phyloP scores from a whole-genome alignment of 495 filamentous ascomycete species.

The Peziza echinospora region DNA sequence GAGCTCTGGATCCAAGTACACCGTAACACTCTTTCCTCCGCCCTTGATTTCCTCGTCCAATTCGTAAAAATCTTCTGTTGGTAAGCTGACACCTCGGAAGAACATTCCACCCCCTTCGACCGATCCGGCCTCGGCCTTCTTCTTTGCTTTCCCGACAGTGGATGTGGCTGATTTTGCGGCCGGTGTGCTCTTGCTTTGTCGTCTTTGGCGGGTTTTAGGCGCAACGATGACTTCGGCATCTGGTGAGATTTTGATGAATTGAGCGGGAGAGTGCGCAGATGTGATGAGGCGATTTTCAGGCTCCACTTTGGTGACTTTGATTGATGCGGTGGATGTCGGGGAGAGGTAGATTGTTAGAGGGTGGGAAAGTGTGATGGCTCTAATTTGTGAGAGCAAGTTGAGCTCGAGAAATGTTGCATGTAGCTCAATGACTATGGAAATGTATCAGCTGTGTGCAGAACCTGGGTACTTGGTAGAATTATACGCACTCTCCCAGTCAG shows the following conservation, averaged over 20 bases:
- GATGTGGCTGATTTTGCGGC: slow-evolving; percentile 43
- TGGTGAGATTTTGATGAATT: slow-evolving; percentile 66
- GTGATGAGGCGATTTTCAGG: slow-evolving; percentile 34
- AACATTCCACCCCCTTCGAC: slow-evolving; percentile 43
- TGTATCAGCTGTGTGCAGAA: neutral
- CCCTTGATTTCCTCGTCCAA: slow-evolving; percentile 45
- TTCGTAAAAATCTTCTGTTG: slow-evolving; percentile 8
- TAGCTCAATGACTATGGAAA: slow-evolving; percentile 56
- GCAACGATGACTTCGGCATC: slow-evolving; percentile 94
- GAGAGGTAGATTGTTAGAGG: slow-evolving; percentile 83
- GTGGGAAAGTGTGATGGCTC: slow-evolving; percentile 50
- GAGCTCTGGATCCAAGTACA: slow-evolving; percentile 45
- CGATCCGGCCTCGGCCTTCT: slow-evolving; percentile 45
- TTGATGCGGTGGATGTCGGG: slow-evolving; percentile 84
- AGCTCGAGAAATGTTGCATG: slow-evolving; percentile 88
- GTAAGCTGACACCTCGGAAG: slow-evolving; percentile 49
- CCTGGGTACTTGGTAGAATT: slow-evolving; percentile 28
- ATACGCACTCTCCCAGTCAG: slow-evolving; percentile 54
- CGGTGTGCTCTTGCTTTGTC: slow-evolving; percentile 2
- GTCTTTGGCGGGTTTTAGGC: slow-evolving; percentile 53
- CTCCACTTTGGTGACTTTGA: slow-evolving; percentile 24
- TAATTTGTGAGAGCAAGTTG: slow-evolving; percentile 80
- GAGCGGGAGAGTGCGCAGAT: slow-evolving; percentile 47
- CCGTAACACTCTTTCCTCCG: slow-evolving; percentile 30
- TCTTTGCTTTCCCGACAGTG: slow-evolving; percentile 44